Percentiles rank a stretch among this genome's conserved stretches.
Evolutionary conservation across 2,329 filamentous ascomycete species (phyloP).

Genomic region (Penicillium brasilianum): DNA sequence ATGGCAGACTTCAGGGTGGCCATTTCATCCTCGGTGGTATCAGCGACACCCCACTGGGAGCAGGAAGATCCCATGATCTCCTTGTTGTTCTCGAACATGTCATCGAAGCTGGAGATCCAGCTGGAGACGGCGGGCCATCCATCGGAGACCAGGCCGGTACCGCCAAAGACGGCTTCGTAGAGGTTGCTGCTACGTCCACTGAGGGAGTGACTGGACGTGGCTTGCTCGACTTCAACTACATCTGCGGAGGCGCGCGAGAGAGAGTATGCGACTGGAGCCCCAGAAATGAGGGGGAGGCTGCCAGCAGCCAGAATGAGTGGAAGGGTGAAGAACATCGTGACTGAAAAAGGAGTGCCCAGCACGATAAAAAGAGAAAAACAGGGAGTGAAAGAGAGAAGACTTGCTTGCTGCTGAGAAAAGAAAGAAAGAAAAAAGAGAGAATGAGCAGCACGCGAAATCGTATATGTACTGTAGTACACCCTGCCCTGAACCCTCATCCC

Average conservation of each 20-base stretch:
- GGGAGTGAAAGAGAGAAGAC: conserved; percentile 23
- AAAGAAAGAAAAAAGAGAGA: not conserved
- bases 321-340: conserved; percentile 27
- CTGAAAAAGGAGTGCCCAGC: conserved; percentile 28
- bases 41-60: conserved; percentile 25
- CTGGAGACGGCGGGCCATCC: conserved; percentile 33
- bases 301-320: conserved; percentile 37
- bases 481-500: not conserved
- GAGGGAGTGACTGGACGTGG: conserved; percentile 24
- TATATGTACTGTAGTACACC: conserved; percentile 21
- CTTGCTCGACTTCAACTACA: conserved; percentile 7
- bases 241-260: conserved; percentile 26
- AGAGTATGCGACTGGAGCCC: conserved; percentile 33
- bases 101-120: conserved; percentile 31
- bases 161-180: conserved; percentile 28
- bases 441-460: not conserved
- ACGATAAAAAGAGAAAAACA: conserved; percentile 18
- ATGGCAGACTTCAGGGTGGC: conserved; percentile 41
- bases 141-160: conserved; percentile 26
- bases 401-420: conserved; percentile 21
- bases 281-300: conserved; percentile 38
- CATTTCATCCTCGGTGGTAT: conserved; percentile 39
- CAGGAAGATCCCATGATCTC: conserved; percentile 23
- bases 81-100: conserved; percentile 24
- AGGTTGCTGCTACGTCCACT: conserved; percentile 21